A percentile compares a stretch with the other conserved stretches of the same genome.
phyloP scores from a whole-genome alignment of 163 green algal species.

The Volvox carteri region DNA sequence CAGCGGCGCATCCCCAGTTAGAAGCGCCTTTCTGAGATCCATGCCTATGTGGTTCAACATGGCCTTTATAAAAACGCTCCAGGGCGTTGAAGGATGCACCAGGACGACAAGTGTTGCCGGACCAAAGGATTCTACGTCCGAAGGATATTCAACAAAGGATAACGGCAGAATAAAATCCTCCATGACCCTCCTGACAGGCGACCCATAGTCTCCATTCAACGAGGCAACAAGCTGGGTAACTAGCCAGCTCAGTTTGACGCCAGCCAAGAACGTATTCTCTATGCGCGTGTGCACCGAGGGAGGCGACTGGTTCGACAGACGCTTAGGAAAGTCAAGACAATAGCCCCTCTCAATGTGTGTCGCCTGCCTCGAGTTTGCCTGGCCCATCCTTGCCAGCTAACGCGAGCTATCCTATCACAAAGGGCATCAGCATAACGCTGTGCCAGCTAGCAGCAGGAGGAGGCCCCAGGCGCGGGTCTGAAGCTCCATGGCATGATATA shows the following conservation, averaged over 20 bases:
- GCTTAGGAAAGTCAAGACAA: background rate
- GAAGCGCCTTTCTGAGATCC: background rate
- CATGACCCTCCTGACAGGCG: background rate
- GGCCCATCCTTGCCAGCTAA: background rate
- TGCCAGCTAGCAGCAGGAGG: too few relatives aligned
- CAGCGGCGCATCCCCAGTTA: background rate
- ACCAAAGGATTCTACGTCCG: background rate
- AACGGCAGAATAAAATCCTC: background rate
- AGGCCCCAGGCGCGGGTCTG: too few relatives aligned
- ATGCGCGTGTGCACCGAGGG: background rate
- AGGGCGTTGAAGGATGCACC: conserved; percentile 3
- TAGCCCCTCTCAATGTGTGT: background rate
- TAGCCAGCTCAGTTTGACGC: conserved; percentile 9
- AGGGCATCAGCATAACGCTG: too few relatives aligned
- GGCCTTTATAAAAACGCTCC: background rate
- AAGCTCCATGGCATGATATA: too few relatives aligned
- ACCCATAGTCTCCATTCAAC: background rate
- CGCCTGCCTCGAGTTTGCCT: background rate
- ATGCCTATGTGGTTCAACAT: background rate
- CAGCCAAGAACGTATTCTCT: background rate
- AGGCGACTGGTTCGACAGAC: background rate
- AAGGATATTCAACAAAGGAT: background rate
- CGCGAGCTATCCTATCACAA: background rate
- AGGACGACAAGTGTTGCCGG: conserved; percentile 9
- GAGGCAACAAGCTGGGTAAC: background rate